Conservation (phyloP, 2,329 filamentous ascomycete species). For the Aureobasidium mangrovei region DNA sequence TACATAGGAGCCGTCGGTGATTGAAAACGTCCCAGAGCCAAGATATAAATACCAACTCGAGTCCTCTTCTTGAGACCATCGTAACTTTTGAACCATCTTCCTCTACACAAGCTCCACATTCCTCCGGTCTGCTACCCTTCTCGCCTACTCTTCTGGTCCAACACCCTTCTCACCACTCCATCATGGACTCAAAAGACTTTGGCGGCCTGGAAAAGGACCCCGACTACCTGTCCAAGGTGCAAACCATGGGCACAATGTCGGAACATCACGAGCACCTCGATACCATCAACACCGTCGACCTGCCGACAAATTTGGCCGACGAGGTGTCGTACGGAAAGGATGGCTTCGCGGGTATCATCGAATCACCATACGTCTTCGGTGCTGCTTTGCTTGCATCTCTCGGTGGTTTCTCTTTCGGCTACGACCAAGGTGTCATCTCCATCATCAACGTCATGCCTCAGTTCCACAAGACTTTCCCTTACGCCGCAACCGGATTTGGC, state of each 20-base stretch:
- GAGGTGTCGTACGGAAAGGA: neutral
- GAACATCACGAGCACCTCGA: neutral
- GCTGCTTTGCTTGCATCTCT: neutral
- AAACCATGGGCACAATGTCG: neutral
- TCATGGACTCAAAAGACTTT: neutral
- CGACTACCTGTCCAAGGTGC: neutral
- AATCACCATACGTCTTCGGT: neutral
- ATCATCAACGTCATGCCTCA: constrained; percentile 45
- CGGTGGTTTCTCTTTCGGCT: neutral
- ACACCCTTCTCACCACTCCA: neutral
- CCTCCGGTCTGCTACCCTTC: neutral
- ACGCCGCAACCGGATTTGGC: constrained; percentile 36
- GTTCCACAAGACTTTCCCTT: constrained; percentile 39
- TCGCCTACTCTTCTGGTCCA: neutral
- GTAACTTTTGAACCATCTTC: no score
- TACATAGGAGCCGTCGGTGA: no score
- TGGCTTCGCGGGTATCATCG: neutral
- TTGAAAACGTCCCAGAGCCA: no score
- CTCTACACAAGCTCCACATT: neutral
- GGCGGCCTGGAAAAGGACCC: neutral
- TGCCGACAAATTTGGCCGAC: neutral
- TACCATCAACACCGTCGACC: neutral
- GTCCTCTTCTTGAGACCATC: no score
- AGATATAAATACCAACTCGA: no score
- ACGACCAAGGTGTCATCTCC: constrained; percentile 22